Evolutionary conservation across 768 basidiomycete genomes (phyloP).

Genomic region (Lentinula edodes): DNA sequence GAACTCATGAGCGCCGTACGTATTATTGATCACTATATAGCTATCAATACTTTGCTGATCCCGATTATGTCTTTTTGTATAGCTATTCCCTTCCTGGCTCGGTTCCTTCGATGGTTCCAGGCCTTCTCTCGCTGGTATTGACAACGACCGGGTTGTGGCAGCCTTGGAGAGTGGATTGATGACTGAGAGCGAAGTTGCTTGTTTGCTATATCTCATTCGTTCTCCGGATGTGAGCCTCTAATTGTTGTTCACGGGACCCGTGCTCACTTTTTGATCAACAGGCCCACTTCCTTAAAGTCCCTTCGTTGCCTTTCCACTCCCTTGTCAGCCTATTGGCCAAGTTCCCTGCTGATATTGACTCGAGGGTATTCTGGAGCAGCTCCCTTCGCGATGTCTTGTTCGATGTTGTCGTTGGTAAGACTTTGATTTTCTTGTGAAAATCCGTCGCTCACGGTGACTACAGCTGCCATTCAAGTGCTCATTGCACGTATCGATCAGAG

Average conservation of each 20-base stretch:
- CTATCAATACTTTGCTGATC: background rate
- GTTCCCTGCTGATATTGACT: conserved; percentile 73
- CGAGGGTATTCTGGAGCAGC: conserved; percentile 69
- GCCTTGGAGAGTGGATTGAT: conserved; percentile 62
- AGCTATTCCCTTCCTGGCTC: conserved; percentile 81
- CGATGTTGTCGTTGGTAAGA: conserved; percentile 39
- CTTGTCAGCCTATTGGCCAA: conserved; percentile 70
- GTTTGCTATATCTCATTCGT: conserved; percentile 63
- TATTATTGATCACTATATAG: conserved; percentile 1
- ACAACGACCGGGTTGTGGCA: conserved; percentile 50
- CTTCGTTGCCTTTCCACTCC: conserved; percentile 76
- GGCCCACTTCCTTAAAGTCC: conserved; percentile 86
- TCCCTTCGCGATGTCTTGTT: conserved; percentile 56
- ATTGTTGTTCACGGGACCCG: background rate
- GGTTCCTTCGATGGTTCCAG: conserved; percentile 65
- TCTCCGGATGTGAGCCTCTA: conserved; percentile 63
- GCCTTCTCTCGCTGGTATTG: conserved; percentile 63
- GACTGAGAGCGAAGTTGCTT: conserved; percentile 60
- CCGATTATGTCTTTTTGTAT: background rate
- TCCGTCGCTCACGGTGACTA: conserved; percentile 33
- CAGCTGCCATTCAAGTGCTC: conserved; percentile 56
- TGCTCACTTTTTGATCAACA: conserved; percentile 20
- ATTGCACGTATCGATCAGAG: conserved; percentile 36
- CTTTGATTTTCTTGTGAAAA: background rate
- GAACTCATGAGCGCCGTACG: conserved; percentile 78